Evolutionary conservation across 2,329 filamentous ascomycete species (phyloP), one percentile per base, ranked within the genome.

Genomic region (Pestalotiopsis sp.): DNA sequence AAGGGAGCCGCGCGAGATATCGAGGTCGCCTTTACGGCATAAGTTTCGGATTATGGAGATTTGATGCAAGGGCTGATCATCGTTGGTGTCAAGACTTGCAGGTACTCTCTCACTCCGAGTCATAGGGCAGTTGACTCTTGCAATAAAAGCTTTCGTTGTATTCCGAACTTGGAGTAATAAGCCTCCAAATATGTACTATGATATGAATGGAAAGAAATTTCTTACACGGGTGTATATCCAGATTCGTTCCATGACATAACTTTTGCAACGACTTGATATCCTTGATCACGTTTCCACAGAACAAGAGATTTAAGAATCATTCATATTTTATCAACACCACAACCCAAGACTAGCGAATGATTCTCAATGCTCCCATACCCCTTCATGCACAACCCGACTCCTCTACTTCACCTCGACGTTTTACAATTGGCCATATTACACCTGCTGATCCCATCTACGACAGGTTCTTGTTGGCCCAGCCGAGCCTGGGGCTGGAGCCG

Each of bases 1-100:
- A 75, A 74, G 67, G 13, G 64, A 3, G 68, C 70, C 11, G 65
- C 66, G 2, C 13, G 59, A 20, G 31, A 62, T 41, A n/a, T 62
- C 14, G 59, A 39, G 36, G 59, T 62, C n/a, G 71, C 69, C n/a
- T 62, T 38, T 17, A 23, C 36, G n/a, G 59, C 59, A 38, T 62
- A 20, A 41, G 17, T 9, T 31, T 31, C 27, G 27, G 6, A 7
- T 2, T 7, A 31, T 7, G 27, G 6, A 31, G 6, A 6, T 31
- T 6, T 31, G 27, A 7, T 31, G 5, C 27, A 31, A 31, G 27
- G 27, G 27, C 27, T 6, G 27, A 6, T 31, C 27, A 31, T 31
- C 6, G 27, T 31, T 2, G 27, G 6, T 31, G 27, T 31, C 6
- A 31, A 31, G 27, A 31, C 27, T 31, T 7, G 27, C 27, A 31